These are phyloP conservation scores for Globisporangium perplexum DNA, from an alignment of 352 stramenopile genomes.

Conservation along the genomic window DNA sequence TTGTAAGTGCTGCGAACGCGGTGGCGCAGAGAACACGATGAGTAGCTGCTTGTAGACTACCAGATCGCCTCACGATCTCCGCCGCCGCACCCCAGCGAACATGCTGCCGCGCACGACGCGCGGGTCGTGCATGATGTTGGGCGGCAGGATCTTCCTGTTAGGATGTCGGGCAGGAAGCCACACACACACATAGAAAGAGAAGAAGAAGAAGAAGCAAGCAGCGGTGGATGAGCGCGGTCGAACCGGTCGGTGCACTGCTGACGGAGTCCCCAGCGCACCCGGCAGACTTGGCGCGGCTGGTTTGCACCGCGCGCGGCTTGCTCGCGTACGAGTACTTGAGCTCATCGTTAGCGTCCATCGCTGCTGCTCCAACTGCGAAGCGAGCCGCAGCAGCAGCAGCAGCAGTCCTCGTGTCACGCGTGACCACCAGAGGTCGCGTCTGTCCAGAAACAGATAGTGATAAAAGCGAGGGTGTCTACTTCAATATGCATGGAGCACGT, in stretches of 20 bases:
- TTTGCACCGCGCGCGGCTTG: slow-evolving; percentile 70
- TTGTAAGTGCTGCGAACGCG: background rate
- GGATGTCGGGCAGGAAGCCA: too few relatives aligned
- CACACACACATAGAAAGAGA: too few relatives aligned
- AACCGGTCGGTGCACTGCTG: too few relatives aligned
- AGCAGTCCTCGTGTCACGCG: background rate
- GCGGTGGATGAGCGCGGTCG: too few relatives aligned
- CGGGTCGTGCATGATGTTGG: slow-evolving; percentile 78
- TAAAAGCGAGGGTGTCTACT: too few relatives aligned
- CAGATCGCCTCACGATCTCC: too few relatives aligned
- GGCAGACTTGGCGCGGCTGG: slow-evolving; percentile 38
- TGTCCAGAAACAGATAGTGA: too few relatives aligned
- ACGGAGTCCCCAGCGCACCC: background rate
- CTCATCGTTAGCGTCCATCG: slow-evolving; percentile 40
- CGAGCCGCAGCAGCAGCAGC: background rate
- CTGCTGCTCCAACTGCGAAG: background rate
- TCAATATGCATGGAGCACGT: too few relatives aligned
- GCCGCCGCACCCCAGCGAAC: slow-evolving; percentile 52
- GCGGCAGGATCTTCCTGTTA: slow-evolving; percentile 21
- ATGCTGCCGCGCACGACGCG: slow-evolving; percentile 57
- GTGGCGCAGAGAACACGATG: too few relatives aligned
- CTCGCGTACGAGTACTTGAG: slow-evolving; percentile 75
- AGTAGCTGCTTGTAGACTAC: too few relatives aligned
- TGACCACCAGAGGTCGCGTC: too few relatives aligned
- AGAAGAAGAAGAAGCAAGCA: background rate